Evolutionary conservation across 495 filamentous ascomycete genomes (phyloP).

Genomic region (Penicillium argentinense): DNA sequence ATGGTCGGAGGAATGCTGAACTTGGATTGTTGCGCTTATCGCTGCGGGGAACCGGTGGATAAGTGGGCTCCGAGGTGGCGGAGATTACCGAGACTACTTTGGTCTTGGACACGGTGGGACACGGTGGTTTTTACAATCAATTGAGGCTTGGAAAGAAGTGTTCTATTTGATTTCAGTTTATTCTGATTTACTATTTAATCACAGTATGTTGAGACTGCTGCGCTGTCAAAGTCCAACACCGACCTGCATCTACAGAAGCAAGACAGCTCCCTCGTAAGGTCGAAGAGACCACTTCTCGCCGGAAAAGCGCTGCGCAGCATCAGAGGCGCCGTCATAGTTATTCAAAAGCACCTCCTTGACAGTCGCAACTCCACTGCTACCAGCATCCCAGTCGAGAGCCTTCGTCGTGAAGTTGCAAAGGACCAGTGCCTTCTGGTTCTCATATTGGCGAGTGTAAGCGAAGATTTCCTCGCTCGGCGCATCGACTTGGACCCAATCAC

Average conservation of each 20-base stretch:
- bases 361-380: constrained; percentile 28
- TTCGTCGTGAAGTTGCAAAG: constrained; percentile 52
- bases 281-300: constrained; percentile 34
- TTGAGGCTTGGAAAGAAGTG: neutral
- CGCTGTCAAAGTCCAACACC: neutral
- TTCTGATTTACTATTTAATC: too few species aligned
- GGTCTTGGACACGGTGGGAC: neutral
- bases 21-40: constrained; percentile 13
- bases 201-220: too few species aligned
- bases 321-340: constrained; percentile 35
- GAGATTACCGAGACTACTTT: constrained; percentile 11
- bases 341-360: constrained; percentile 43
- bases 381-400: constrained; percentile 40
- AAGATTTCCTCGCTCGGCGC: constrained; percentile 45
- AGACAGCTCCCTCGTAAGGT: constrained; percentile 41
- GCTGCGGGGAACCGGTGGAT: constrained; percentile 26
- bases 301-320: constrained; percentile 25
- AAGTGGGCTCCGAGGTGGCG: constrained; percentile 19
- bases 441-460: constrained; percentile 45
- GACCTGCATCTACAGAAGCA: constrained; percentile 18
- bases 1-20: neutral
- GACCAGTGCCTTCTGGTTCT: constrained; percentile 46
- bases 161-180: too few species aligned
- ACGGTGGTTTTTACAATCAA: neutral
- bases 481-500: constrained; percentile 54